These are phyloP conservation scores for Arthroderma uncinatum DNA, from an alignment of 2,329 filamentous ascomycete genomes.

Conservation along the genomic window DNA sequence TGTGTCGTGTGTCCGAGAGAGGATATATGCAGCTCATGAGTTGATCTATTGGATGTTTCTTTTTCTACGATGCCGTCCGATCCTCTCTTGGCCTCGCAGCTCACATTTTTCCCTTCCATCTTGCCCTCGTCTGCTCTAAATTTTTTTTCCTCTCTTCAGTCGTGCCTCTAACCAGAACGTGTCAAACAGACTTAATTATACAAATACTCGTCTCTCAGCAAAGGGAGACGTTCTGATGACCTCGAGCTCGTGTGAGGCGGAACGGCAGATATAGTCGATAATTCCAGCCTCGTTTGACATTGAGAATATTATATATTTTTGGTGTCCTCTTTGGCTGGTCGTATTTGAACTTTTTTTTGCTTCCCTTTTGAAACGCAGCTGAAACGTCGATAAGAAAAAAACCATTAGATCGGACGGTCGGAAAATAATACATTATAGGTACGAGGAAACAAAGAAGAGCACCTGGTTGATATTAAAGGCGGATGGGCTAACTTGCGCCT, in stretches of 20 bases:
- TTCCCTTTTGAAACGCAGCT: slow-evolving; percentile 3
- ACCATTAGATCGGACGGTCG: not conserved
- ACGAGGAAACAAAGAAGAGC: not conserved
- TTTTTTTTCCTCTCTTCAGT: not conserved
- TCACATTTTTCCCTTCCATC: not conserved
- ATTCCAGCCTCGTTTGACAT: slow-evolving; percentile 13
- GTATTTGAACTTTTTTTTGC: slow-evolving; percentile 1
- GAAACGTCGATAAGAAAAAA: slow-evolving; percentile 4
- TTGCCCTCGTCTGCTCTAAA: not conserved
- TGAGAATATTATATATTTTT: slow-evolving; percentile 12
- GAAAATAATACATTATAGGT: slow-evolving; percentile 3
- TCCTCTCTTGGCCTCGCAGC: not conserved
- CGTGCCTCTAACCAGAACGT: not conserved
- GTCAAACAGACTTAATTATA: not conserved
- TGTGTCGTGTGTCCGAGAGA: slow-evolving; percentile 2
- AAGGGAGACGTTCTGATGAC: slow-evolving; percentile 16
- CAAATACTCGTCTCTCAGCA: not conserved
- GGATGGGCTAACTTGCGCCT: not conserved
- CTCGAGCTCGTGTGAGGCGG: slow-evolving; percentile 15
- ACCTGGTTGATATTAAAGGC: not conserved
- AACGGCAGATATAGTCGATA: slow-evolving; percentile 17
- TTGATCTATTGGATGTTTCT: slow-evolving; percentile 3
- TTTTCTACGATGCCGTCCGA: slow-evolving; percentile 1
- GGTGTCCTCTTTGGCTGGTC: slow-evolving; percentile 7
- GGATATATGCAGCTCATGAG: slow-evolving; percentile 3